Evolutionary conservation across 768 basidiomycete genomes (phyloP).

Genomic region (Psilocybe subaeruginosa): DNA sequence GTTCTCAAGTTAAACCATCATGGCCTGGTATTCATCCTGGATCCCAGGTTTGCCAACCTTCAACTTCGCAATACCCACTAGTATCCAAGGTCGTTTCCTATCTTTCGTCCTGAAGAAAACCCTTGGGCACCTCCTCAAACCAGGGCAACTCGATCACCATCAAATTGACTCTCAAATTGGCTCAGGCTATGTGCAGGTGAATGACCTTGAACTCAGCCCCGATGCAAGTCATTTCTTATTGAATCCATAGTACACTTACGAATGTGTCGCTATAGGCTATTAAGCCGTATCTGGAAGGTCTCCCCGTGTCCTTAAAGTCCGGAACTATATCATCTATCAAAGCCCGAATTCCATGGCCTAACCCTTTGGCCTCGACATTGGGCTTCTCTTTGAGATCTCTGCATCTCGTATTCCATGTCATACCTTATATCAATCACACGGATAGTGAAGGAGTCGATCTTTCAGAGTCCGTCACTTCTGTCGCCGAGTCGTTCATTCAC

Average conservation of each 20-base stretch:
- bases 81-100: conserved; percentile 86
- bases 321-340: conserved; percentile 78
- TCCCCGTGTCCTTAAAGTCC: conserved; percentile 70
- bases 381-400: conserved; percentile 71
- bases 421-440: conserved; percentile 27
- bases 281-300: conserved; percentile 62
- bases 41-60: conserved; percentile 68
- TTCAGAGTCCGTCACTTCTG: conserved; percentile 78
- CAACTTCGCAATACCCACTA: conserved; percentile 66
- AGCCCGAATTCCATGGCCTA: conserved; percentile 84
- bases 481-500: conserved; percentile 86
- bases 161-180: conserved; percentile 93
- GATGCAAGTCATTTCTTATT: conserved; percentile 50
- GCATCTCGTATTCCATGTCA: conserved; percentile 64
- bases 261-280: conserved; percentile 59
- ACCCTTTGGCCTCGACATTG: conserved; percentile 75
- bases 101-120: conserved; percentile 85
- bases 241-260: conserved; percentile 12
- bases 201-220: conserved; percentile 78
- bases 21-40: conserved; percentile 60
- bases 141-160: conserved; percentile 84
- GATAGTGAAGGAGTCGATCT: conserved; percentile 44
- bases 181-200: conserved; percentile 87
- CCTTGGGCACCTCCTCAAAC: conserved; percentile 85
- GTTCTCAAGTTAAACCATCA: conserved; percentile 8